These are phyloP conservation scores for Marsdenia floribunda DNA, from an alignment of 257 asterid genomes.

Conservation along the genomic window DNA sequence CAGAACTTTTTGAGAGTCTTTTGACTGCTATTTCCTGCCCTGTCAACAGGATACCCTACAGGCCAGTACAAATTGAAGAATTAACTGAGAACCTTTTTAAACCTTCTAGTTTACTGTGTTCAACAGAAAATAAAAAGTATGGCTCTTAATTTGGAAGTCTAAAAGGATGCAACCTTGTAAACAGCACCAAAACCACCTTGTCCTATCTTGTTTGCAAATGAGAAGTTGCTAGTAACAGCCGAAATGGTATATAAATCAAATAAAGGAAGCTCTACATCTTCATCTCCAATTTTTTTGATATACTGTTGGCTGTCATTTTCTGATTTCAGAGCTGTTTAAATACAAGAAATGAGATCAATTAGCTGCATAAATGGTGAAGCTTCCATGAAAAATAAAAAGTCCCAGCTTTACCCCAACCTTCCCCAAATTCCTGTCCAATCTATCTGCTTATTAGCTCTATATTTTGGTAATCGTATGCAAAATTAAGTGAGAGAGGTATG, in stretches of 20 bases:
- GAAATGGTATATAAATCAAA: constrained; percentile 30
- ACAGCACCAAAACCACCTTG: constrained; percentile 52
- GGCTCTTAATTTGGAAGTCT: neutral
- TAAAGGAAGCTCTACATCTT: constrained; percentile 35
- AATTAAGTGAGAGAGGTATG: neutral
- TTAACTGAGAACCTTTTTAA: neutral
- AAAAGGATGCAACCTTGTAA: constrained; percentile 22
- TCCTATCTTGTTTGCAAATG: constrained; percentile 32
- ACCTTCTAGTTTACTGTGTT: neutral
- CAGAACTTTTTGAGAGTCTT: constrained; percentile 23
- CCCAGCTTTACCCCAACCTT: neutral
- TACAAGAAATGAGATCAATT: neutral
- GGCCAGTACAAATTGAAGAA: neutral
- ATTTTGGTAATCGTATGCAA: neutral
- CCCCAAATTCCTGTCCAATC: neutral
- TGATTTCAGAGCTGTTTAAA: neutral
- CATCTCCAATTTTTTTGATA: constrained; percentile 21
- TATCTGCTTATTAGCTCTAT: neutral
- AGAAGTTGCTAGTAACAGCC: constrained; percentile 36
- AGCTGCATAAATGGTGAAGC: neutral
- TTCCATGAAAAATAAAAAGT: neutral
- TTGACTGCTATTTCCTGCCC: constrained; percentile 26
- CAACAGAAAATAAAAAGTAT: neutral
- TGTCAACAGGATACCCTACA: constrained; percentile 17
- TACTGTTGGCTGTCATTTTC: neutral